Evolutionary conservation across 1,284 basidiomycete species (phyloP).

Genomic region (Stygiomarasmius scandens): DNA sequence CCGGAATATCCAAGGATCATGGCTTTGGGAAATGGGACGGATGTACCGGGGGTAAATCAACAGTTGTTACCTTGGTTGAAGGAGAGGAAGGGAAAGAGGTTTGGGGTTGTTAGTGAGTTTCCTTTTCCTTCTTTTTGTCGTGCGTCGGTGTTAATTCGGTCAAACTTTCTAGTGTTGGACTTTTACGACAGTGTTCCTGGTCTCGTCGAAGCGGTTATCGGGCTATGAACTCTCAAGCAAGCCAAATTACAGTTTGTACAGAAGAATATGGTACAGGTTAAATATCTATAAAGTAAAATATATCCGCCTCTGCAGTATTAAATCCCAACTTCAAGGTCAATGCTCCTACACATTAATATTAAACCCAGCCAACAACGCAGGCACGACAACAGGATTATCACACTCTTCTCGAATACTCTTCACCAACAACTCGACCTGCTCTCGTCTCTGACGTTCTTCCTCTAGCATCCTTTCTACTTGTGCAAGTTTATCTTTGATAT

Average conservation of each 20-base stretch:
- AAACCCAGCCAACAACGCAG: neutral
- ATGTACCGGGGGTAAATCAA: slow-evolving; percentile 41
- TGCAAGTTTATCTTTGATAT: neutral
- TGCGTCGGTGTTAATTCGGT: no score
- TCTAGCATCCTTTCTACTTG: neutral
- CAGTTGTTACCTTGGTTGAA: slow-evolving; percentile 41
- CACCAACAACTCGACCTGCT: neutral
- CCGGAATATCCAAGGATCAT: slow-evolving; percentile 34
- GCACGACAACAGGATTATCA: neutral
- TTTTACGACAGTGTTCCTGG: slow-evolving; percentile 21
- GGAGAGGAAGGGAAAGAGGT: slow-evolving; percentile 40
- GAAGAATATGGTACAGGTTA: no score
- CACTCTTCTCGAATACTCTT: neutral
- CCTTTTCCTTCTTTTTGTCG: neutral
- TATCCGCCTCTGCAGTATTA: no score
- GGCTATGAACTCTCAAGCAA: neutral
- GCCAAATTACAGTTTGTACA: no score
- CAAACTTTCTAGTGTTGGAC: slow-evolving; percentile 21
- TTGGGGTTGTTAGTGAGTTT: slow-evolving; percentile 45
- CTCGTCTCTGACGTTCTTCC: neutral
- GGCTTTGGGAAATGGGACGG: slow-evolving; percentile 40
- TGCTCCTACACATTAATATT: neutral
- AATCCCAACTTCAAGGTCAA: no score
- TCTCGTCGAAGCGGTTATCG: slow-evolving; percentile 21
- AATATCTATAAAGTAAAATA: no score